Percentiles rank a stretch among this genome's conserved stretches.
phyloP scores from a whole-genome alignment of 805 yeast species.

The Kodamaea hsintzibuensis region DNA sequence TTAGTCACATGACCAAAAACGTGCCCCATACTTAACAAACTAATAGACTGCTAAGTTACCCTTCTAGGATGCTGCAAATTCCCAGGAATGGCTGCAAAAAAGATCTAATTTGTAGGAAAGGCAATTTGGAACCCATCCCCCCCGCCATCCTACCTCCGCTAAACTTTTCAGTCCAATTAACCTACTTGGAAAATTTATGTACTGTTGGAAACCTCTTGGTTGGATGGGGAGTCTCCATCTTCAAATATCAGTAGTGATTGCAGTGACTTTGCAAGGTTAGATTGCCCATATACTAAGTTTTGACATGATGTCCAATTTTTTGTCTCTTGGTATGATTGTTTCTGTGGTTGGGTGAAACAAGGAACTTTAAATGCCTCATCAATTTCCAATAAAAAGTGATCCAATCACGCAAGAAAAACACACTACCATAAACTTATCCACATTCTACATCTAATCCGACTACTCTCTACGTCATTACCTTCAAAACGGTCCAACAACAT shows the following conservation, averaged over 20 bases:
- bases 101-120: not conserved
- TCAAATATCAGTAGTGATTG: not conserved
- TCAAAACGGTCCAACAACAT: not conserved
- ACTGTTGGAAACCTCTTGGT: not conserved
- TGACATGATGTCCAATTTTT: not conserved
- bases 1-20: not conserved
- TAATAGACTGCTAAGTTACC: not conserved
- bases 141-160: not conserved
- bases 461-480: not conserved
- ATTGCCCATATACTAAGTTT: not conserved
- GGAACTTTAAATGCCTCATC: not conserved
- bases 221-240: not conserved
- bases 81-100: slow-evolving; percentile 1
- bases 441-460: not conserved
- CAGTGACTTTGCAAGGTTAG: not conserved
- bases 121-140: slow-evolving; percentile 3
- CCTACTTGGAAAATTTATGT: not conserved
- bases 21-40: not conserved
- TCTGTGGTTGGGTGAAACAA: not conserved
- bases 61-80: slow-evolving; percentile 1
- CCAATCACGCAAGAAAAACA: not conserved
- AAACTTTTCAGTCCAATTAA: not conserved
- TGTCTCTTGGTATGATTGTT: not conserved
- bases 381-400: not conserved
- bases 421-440: not conserved